Conservation (phyloP, 2,329 filamentous ascomycete genomes). For the Aspergillus luchuensis region DNA sequence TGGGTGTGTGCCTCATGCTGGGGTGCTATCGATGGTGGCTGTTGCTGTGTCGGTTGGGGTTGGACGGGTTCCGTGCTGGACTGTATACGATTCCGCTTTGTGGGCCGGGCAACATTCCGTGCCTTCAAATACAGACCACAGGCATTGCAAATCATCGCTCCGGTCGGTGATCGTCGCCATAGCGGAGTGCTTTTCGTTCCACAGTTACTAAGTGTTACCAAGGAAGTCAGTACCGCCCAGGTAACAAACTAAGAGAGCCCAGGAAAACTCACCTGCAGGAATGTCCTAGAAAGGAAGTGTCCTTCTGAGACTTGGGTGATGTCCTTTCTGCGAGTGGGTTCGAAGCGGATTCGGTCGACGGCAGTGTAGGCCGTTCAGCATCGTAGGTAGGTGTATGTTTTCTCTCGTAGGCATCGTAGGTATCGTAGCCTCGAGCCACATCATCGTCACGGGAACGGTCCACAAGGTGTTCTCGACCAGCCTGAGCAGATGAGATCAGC, state of each 20-base stretch:
- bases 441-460: slow-evolving; percentile 31
- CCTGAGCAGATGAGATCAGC: slow-evolving; percentile 50
- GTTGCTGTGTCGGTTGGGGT: slow-evolving; percentile 5
- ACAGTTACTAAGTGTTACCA: slow-evolving; percentile 70
- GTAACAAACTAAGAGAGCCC: slow-evolving; percentile 1
- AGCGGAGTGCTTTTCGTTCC: slow-evolving; percentile 89
- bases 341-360: slow-evolving; percentile 18
- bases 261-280: slow-evolving; percentile 41
- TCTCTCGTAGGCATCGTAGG: slow-evolving; percentile 21
- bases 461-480: slow-evolving; percentile 40
- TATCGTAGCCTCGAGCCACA: slow-evolving; percentile 20
- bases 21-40: slow-evolving; percentile 5
- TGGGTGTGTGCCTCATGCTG: slow-evolving; percentile 37
- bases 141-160: slow-evolving; percentile 95
- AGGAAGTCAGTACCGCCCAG: slow-evolving; percentile 6
- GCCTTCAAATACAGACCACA: slow-evolving; percentile 95
- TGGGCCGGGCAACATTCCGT: slow-evolving; percentile 85
- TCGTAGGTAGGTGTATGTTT: slow-evolving; percentile 18
- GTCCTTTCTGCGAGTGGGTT: slow-evolving; percentile 29
- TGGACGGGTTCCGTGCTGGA: slow-evolving; percentile 42
- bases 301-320: slow-evolving; percentile 41
- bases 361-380: slow-evolving; percentile 19
- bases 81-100: slow-evolving; percentile 73
- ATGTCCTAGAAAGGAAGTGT: slow-evolving; percentile 44
- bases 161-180: slow-evolving; percentile 90